These are phyloP conservation scores for Puccinellia tenuiflora DNA, from an alignment of 176 grass and related monocot species.

Conservation along the genomic window DNA sequence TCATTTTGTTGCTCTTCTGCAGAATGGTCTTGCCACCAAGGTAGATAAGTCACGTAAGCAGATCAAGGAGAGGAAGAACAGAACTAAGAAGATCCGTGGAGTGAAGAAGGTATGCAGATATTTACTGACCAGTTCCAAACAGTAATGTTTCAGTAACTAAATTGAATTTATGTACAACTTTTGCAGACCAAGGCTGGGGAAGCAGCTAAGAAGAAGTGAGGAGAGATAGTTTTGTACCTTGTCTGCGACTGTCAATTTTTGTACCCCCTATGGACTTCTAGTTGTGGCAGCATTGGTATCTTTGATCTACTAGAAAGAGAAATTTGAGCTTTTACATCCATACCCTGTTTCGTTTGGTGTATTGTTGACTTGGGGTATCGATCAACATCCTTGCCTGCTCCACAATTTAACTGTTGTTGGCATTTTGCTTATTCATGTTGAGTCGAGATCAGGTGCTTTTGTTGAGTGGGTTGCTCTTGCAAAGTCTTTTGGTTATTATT, in stretches of 20 bases:
- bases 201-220: conserved; percentile 79
- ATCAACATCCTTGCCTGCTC: background rate
- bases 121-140: background rate
- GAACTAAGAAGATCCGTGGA: conserved; percentile 84
- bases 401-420: background rate
- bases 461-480: background rate
- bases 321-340: conserved; percentile 10
- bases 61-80: conserved; percentile 98
- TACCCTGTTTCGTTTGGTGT: background rate
- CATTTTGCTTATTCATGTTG: background rate
- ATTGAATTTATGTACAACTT: background rate
- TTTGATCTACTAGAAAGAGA: conserved; percentile 18
- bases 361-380: background rate
- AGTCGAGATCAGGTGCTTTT: background rate
- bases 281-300: background rate
- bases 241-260: conserved; percentile 10
- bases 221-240: background rate
- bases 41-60: conserved; percentile 92
- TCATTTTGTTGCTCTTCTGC: background rate
- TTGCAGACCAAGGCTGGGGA: conserved; percentile 89
- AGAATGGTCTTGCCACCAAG: conserved; percentile 98
- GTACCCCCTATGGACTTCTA: background rate
- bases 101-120: conserved; percentile 74
- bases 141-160: background rate
- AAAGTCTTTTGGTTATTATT: background rate